A percentile compares a stretch with the other conserved stretches of the same genome.
Evolutionary conservation across 805 yeast species (phyloP).

Genomic region (Metschnikowia dekortorum): DNA sequence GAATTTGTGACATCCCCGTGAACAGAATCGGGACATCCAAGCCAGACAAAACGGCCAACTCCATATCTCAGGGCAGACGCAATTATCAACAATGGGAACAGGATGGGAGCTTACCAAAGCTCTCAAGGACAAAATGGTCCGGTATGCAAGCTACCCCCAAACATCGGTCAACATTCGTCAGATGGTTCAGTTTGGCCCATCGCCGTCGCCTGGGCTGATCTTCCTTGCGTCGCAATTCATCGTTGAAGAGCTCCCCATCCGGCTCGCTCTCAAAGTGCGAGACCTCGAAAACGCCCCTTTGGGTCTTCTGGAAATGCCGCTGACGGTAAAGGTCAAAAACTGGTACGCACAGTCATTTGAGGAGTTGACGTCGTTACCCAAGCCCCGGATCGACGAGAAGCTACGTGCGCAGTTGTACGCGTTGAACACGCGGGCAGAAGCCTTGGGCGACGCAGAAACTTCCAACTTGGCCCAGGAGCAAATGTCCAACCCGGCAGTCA

Average conservation of each 20-base stretch:
- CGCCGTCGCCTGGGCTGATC: slow-evolving; percentile 71
- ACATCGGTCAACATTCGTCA: slow-evolving; percentile 81
- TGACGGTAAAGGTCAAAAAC: slow-evolving; percentile 69
- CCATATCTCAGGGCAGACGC: background rate
- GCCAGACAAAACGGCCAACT: no score
- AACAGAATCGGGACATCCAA: no score
- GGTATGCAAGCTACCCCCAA: slow-evolving; percentile 70
- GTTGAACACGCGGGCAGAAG: slow-evolving; percentile 7
- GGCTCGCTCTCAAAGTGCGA: slow-evolving; percentile 80
- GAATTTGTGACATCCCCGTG: no score
- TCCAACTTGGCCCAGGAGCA: slow-evolving; percentile 29
- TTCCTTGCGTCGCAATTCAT: slow-evolving; percentile 82
- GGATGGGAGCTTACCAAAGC: slow-evolving; percentile 48
- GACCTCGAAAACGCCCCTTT: slow-evolving; percentile 79
- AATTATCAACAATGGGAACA: slow-evolving; percentile 28
- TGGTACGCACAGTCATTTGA: slow-evolving; percentile 93
- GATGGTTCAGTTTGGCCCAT: slow-evolving; percentile 87
- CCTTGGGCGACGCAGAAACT: slow-evolving; percentile 9
- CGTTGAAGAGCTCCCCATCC: slow-evolving; percentile 80
- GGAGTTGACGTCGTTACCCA: slow-evolving; percentile 63
- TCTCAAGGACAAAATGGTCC: slow-evolving; percentile 52
- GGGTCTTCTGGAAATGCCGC: slow-evolving; percentile 67
- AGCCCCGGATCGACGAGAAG: slow-evolving; percentile 48
- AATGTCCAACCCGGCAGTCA: slow-evolving; percentile 32
- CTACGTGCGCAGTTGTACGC: slow-evolving; percentile 32